A percentile compares a stretch with the other conserved stretches of the same genome.
Evolutionary conservation across 1,139 yeast species (phyloP).

Genomic region (Debaryomyces sp.): DNA sequence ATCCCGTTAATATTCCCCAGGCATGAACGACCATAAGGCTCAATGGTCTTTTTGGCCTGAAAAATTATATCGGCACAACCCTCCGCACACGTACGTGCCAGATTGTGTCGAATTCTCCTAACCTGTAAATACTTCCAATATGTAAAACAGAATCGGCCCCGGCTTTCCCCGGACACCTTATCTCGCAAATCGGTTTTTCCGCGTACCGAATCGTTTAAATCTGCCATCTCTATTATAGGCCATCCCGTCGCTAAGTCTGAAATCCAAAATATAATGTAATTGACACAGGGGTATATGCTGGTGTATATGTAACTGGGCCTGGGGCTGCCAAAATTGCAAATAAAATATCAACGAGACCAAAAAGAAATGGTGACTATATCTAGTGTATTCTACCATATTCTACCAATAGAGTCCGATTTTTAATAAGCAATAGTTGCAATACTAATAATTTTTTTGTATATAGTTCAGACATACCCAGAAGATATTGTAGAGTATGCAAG

Average conservation of each 20-base stretch:
- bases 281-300: neutral
- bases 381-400: neutral
- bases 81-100: neutral
- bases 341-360: neutral
- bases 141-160: neutral
- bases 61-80: slow-evolving; percentile 1
- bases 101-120: neutral
- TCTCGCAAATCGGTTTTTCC: neutral
- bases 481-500: neutral
- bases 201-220: neutral
- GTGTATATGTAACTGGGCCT: neutral
- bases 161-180: neutral
- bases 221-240: neutral
- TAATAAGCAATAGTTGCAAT: neutral
- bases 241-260: neutral
- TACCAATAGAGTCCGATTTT: neutral
- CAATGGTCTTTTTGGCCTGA: neutral
- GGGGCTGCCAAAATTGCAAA: neutral
- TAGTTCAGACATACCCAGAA: neutral
- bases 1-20: neutral
- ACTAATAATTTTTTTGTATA: neutral
- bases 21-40: neutral
- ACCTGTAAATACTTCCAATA: neutral
- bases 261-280: neutral
- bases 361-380: neutral